phyloP scores from a whole-genome alignment of 345 rosid genomes.

The Odontarrhena argentea region DNA sequence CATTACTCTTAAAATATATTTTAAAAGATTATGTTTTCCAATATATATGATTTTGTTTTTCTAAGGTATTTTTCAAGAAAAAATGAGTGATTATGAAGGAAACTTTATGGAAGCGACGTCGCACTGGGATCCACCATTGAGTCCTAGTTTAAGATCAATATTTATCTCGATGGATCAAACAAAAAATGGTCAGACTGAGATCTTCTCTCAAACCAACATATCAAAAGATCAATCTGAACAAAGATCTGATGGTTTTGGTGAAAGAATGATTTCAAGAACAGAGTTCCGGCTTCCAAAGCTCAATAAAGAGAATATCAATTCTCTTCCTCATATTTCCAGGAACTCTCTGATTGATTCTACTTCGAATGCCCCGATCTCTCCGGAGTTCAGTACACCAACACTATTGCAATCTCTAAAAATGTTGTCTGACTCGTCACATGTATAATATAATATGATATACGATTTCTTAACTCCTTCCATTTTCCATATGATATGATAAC shows the following conservation, averaged over 20 bases:
- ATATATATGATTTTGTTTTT: background rate
- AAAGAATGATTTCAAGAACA: conserved; percentile 22
- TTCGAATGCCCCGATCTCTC: conserved; percentile 14
- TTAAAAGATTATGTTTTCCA: too few relatives aligned
- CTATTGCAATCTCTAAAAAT: conserved; percentile 25
- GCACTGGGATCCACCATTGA: conserved; percentile 10
- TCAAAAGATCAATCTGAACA: background rate
- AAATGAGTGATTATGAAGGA: conserved; percentile 25
- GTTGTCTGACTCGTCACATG: conserved; percentile 2
- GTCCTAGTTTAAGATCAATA: conserved; percentile 19
- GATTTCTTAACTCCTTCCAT: too few relatives aligned
- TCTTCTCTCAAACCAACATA: conserved; percentile 17
- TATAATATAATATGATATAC: background rate
- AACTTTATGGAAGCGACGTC: conserved; percentile 16
- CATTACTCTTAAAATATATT: too few relatives aligned
- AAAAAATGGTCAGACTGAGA: conserved; percentile 21
- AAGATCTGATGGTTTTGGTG: conserved; percentile 14
- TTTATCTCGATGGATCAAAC: conserved; percentile 3
- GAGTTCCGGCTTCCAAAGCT: conserved; percentile 2
- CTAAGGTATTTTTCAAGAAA: too few relatives aligned
- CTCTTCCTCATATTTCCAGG: too few relatives aligned
- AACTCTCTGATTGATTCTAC: background rate
- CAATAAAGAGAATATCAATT: background rate
- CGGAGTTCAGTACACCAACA: conserved; percentile 29
- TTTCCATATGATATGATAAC: too few relatives aligned